phyloP scores from a whole-genome alignment of 495 filamentous ascomycete genomes.

The Aspergillus baeticus region DNA sequence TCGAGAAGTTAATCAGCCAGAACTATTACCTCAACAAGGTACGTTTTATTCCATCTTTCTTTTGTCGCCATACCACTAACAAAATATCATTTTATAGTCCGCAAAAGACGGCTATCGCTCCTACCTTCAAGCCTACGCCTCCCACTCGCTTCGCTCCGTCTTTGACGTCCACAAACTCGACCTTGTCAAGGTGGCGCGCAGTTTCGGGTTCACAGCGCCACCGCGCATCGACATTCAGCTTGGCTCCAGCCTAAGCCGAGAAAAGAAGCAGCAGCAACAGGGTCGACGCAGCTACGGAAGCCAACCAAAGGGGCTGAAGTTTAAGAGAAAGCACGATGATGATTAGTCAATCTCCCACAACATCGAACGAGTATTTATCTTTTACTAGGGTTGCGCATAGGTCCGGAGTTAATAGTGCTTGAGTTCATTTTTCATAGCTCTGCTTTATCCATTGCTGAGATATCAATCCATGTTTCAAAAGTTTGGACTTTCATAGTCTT shows the following conservation, averaged over 20 bases:
- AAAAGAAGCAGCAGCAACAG: conserved; percentile 75
- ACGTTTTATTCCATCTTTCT: conserved; percentile 1
- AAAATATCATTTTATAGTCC: conserved; percentile 39
- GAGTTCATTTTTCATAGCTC: conserved; percentile 10
- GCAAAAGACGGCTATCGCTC: conserved; percentile 73
- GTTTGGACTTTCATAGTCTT: background rate
- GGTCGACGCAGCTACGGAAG: conserved; percentile 80
- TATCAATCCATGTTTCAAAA: background rate
- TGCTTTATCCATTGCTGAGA: background rate
- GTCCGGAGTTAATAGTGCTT: conserved; percentile 13
- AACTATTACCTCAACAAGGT: conserved; percentile 97
- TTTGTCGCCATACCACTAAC: background rate
- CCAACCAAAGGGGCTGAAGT: conserved; percentile 53
- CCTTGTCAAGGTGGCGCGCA: conserved; percentile 88
- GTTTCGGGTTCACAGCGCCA: conserved; percentile 87
- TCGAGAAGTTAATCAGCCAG: conserved; percentile 86
- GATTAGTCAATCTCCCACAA: conserved; percentile 4
- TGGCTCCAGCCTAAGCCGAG: conserved; percentile 80
- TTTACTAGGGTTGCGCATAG: conserved; percentile 12
- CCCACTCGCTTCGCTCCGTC: conserved; percentile 82
- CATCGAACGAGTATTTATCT: background rate
- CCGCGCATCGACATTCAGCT: conserved; percentile 87
- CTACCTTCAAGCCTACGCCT: conserved; percentile 93
- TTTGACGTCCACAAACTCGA: conserved; percentile 95
- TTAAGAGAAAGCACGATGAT: conserved; percentile 38